Percentiles rank a stretch among this genome's conserved stretches.
Evolutionary conservation across 1,284 basidiomycete genomes (phyloP).

Genomic region (Dichomitus squalens): DNA sequence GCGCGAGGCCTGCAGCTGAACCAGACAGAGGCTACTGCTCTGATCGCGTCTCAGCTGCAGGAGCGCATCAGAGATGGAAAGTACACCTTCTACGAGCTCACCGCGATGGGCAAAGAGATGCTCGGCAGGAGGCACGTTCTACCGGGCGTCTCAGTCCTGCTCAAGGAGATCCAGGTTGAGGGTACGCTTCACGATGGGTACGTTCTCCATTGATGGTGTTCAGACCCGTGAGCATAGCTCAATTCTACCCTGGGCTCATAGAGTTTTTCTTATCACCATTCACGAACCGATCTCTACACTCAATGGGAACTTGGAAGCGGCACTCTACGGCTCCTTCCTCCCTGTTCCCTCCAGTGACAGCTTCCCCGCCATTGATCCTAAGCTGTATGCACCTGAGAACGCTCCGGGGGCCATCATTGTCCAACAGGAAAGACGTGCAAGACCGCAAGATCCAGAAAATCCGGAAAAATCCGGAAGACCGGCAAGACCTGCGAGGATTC

Average conservation of each 20-base stretch:
- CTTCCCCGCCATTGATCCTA: background rate
- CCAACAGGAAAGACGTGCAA: too few species aligned
- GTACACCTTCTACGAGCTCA: background rate
- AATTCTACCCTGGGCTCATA: too few species aligned
- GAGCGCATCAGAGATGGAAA: background rate
- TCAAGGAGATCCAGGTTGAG: background rate
- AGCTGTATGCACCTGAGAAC: background rate
- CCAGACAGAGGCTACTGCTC: background rate
- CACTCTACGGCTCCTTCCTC: background rate
- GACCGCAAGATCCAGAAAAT: too few species aligned
- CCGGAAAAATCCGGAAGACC: too few species aligned
- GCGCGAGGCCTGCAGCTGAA: too few species aligned
- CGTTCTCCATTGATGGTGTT: background rate
- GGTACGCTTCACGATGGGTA: background rate
- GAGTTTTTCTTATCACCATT: background rate
- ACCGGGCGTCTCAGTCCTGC: background rate
- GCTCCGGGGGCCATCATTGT: too few species aligned
- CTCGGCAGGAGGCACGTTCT: background rate
- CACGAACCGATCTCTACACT: background rate
- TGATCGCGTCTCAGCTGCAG: background rate
- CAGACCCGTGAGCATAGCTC: too few species aligned
- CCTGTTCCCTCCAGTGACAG: background rate
- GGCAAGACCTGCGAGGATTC: too few species aligned
- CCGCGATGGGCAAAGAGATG: background rate
- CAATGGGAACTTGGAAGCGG: background rate